These are phyloP conservation scores for Astraeus odoratus DNA, from an alignment of 768 basidiomycete genomes.

Conservation along the genomic window DNA sequence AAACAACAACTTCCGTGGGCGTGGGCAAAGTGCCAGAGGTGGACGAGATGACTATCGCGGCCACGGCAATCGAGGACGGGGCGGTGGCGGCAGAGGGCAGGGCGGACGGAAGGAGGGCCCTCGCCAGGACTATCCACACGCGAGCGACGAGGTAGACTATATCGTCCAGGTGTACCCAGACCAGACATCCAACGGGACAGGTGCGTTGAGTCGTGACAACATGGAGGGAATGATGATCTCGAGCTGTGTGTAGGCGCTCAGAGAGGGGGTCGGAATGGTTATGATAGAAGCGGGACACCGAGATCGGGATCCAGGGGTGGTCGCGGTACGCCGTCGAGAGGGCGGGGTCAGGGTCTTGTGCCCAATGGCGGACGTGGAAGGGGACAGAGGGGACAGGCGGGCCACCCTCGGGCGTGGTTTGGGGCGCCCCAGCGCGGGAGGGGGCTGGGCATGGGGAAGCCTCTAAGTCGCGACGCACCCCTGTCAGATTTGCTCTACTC, in stretches of 20 bases:
- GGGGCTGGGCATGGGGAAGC: not conserved
- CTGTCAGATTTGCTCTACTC: constrained; percentile 49
- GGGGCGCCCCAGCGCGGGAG: not conserved
- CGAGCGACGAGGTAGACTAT: constrained; percentile 16
- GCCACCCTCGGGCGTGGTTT: not conserved
- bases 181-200: constrained; percentile 11
- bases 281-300: constrained; percentile 5
- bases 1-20: constrained; percentile 13
- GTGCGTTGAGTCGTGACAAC: not conserved
- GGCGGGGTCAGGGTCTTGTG: not conserved
- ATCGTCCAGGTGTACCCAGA: constrained; percentile 19
- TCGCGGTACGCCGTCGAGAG: constrained; percentile 9
- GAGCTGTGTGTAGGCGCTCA: constrained; percentile 5
- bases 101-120: constrained; percentile 2
- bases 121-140: constrained; percentile 13
- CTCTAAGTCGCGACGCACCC: constrained; percentile 31
- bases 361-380: constrained; percentile 3
- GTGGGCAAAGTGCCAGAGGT: constrained; percentile 20
- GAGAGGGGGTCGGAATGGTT: constrained; percentile 1
- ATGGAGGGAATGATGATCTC: constrained; percentile 4
- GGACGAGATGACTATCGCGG: constrained; percentile 11
- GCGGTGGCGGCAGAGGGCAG: not conserved
- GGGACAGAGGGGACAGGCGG: not conserved
- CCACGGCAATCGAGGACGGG: not conserved
- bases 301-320: constrained; percentile 9